A percentile compares a stretch with the other conserved stretches of the same genome.
phyloP scores from a whole-genome alignment of 2,329 filamentous ascomycete genomes.

The Penicillium occitanis region DNA sequence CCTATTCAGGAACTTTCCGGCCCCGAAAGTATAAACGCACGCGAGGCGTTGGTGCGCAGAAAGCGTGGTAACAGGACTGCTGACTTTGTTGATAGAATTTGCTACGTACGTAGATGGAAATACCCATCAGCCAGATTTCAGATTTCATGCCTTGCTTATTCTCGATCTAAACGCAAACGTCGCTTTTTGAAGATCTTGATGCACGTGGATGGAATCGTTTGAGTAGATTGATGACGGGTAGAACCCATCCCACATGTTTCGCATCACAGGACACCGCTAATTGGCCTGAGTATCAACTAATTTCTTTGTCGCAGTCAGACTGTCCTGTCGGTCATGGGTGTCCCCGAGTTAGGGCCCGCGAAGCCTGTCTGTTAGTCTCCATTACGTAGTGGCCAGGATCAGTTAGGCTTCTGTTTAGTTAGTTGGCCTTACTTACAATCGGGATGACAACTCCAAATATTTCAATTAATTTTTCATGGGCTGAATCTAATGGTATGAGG shows the following conservation, averaged over 20 bases:
- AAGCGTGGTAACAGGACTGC: not conserved
- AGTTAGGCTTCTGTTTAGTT: not conserved
- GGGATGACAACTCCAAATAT: not conserved
- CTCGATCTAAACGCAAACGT: not conserved
- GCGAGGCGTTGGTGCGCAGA: not conserved
- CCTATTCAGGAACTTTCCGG: not conserved
- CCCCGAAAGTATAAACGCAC: not conserved
- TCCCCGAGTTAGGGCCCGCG: not conserved
- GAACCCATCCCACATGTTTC: not conserved
- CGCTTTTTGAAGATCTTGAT: not conserved
- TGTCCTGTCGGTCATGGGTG: not conserved
- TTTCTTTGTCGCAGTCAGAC: not conserved
- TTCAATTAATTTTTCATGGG: not conserved
- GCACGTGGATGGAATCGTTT: not conserved
- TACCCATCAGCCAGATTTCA: not conserved
- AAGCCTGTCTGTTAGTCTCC: not conserved
- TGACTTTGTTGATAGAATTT: not conserved
- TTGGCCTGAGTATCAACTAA: not conserved
- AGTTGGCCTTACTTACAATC: not conserved
- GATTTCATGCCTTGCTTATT: not conserved
- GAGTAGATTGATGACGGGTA: not conserved
- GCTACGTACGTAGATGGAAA: not conserved
- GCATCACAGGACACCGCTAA: not conserved
- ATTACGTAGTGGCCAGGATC: not conserved
- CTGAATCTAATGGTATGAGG: not conserved